Percentiles rank a stretch among this genome's conserved stretches.
phyloP scores from a whole-genome alignment of 768 basidiomycete genomes.

The Pisolithus microcarpus region DNA sequence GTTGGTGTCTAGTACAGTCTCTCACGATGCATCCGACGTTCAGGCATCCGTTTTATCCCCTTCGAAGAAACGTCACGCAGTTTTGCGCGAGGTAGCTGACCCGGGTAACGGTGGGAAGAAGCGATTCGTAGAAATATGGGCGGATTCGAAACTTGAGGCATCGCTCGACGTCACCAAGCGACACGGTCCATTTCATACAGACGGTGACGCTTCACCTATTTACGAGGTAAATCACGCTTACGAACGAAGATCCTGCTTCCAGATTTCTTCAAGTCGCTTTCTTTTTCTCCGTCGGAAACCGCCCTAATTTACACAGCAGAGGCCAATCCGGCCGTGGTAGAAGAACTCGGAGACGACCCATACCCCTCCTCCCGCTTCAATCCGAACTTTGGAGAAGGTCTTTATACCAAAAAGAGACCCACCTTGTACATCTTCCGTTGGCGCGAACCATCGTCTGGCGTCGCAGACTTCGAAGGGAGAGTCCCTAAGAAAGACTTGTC shows the following conservation, averaged over 20 bases:
- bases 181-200: slow-evolving; percentile 56
- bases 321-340: slow-evolving; percentile 25
- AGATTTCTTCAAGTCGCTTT: slow-evolving; percentile 48
- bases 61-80: slow-evolving; percentile 33
- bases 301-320: slow-evolving; percentile 59
- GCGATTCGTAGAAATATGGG: slow-evolving; percentile 58
- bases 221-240: neutral
- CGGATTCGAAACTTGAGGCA: slow-evolving; percentile 34
- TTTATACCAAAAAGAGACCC: slow-evolving; percentile 47
- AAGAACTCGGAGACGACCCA: slow-evolving; percentile 18
- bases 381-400: slow-evolving; percentile 58
- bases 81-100: slow-evolving; percentile 35
- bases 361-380: slow-evolving; percentile 44
- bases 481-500: slow-evolving; percentile 5
- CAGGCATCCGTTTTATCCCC: slow-evolving; percentile 39
- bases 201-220: slow-evolving; percentile 36
- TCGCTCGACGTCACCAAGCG: slow-evolving; percentile 50
- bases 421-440: slow-evolving; percentile 50
- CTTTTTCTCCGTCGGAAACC: slow-evolving; percentile 47
- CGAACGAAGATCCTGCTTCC: neutral
- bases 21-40: slow-evolving; percentile 27
- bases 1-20: slow-evolving; percentile 9
- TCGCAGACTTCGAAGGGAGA: slow-evolving; percentile 4
- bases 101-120: slow-evolving; percentile 26
- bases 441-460: slow-evolving; percentile 16